These are phyloP conservation scores for Rhodotorula sphaerocarpa DNA, from an alignment of 768 basidiomycete species.

Conservation along the genomic window DNA sequence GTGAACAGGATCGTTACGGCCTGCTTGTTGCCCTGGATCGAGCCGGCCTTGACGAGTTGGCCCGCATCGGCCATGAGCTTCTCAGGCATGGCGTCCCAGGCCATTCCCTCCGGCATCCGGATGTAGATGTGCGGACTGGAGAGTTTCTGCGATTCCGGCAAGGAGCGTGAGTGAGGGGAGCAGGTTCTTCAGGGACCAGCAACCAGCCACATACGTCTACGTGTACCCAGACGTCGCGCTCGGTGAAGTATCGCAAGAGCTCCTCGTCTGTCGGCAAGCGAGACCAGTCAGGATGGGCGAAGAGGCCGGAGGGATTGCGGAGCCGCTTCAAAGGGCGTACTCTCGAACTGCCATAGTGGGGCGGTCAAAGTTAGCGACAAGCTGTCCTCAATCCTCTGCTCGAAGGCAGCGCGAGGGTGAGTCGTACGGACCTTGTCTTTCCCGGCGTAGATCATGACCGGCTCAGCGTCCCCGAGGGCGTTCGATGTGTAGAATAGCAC, in stretches of 20 bases:
- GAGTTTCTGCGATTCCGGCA: too few relatives aligned
- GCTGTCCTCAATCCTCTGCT: too few relatives aligned
- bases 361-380: too few relatives aligned
- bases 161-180: background rate
- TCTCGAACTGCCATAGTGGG: constrained; percentile 24
- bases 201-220: constrained; percentile 64
- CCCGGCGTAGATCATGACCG: constrained; percentile 45
- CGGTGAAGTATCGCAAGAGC: constrained; percentile 68
- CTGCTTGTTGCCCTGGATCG: constrained; percentile 95
- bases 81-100: constrained; percentile 80
- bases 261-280: constrained; percentile 68
- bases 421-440: constrained; percentile 96
- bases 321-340: constrained; percentile 2
- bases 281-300: background rate
- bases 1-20: constrained; percentile 90
- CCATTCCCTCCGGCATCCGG: constrained; percentile 70
- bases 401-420: too few relatives aligned
- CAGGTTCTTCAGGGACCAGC: background rate
- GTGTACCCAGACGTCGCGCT: constrained; percentile 63
- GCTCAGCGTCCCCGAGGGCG: constrained; percentile 14
- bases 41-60: constrained; percentile 94
- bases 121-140: constrained; percentile 95
- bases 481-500: constrained; percentile 59
- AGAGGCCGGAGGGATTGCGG: background rate
- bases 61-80: constrained; percentile 72